Conservation (phyloP, 306 rosid species). For the Cicer chorassanicum region DNA sequence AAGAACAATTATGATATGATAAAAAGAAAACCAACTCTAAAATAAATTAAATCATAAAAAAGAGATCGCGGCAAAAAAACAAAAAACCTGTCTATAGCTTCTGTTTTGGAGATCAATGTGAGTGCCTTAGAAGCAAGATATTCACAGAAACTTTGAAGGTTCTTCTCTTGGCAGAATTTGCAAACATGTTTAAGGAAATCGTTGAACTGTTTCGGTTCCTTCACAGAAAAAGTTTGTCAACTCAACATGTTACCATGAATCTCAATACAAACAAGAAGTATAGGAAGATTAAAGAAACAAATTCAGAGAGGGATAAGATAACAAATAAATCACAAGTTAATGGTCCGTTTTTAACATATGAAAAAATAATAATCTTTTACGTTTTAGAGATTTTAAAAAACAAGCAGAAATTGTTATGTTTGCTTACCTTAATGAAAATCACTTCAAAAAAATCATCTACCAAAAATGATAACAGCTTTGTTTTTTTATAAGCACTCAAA, state of each 20-base stretch:
- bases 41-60: constrained; percentile 29
- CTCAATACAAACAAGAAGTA: constrained; percentile 31
- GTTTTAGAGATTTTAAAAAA: too few relatives aligned
- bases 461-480: too few relatives aligned
- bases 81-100: constrained; percentile 81
- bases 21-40: constrained; percentile 2
- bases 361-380: too few relatives aligned
- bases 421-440: too few relatives aligned
- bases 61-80: neutral
- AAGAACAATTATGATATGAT: constrained; percentile 33
- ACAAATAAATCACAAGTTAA: neutral
- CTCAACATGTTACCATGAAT: constrained; percentile 23
- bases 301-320: neutral
- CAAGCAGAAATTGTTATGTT: too few relatives aligned
- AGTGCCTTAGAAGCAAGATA: constrained; percentile 66
- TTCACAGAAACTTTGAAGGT: constrained; percentile 60
- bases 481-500: too few relatives aligned
- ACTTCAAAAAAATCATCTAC: too few relatives aligned
- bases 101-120: constrained; percentile 71
- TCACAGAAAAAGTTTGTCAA: constrained; percentile 21
- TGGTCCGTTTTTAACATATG: too few relatives aligned
- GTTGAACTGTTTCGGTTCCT: constrained; percentile 94
- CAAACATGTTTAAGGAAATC: constrained; percentile 65
- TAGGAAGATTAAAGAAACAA: constrained; percentile 28
- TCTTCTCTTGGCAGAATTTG: constrained; percentile 64